These are phyloP conservation scores for Erigeron canadensis DNA, from an alignment of 129 eudicot species.

Conservation along the genomic window DNA sequence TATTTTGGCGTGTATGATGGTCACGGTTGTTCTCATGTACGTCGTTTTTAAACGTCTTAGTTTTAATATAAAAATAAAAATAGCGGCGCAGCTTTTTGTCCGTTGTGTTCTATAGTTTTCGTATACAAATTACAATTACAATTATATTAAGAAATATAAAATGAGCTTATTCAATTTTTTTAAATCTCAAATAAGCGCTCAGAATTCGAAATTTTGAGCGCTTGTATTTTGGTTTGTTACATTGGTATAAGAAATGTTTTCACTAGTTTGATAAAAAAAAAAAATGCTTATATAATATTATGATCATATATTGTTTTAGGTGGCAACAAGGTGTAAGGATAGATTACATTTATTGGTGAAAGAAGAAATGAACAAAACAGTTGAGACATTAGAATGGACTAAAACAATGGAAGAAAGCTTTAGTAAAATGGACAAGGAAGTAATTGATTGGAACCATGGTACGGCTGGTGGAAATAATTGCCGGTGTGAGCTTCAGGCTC, in stretches of 20 bases:
- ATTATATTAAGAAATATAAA: background rate
- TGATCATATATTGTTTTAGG: constrained; percentile 26
- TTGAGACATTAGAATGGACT: constrained; percentile 44
- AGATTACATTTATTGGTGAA: constrained; percentile 67
- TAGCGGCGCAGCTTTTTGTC: too few species aligned
- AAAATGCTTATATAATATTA: too few species aligned
- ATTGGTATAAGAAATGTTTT: too few species aligned
- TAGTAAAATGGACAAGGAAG: constrained; percentile 71
- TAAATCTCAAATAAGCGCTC: background rate
- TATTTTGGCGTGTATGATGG: constrained; percentile 83
- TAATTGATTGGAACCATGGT: constrained; percentile 36
- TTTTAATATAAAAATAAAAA: too few species aligned
- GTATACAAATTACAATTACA: background rate
- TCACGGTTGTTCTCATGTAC: constrained; percentile 87
- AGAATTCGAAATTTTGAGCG: too few species aligned
- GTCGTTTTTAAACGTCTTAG: too few species aligned
- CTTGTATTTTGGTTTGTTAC: too few species aligned
- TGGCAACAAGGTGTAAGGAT: constrained; percentile 65
- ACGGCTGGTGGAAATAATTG: constrained; percentile 41
- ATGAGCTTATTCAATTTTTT: background rate
- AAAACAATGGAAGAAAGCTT: constrained; percentile 68
- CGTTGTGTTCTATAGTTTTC: too few species aligned
- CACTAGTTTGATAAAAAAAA: too few species aligned
- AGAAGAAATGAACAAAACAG: constrained; percentile 44
- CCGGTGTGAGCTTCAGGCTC: constrained; percentile 68